Base-by-base conservation (phyloP, 805 yeast species). In the Suhomyces emberorum region DNA sequence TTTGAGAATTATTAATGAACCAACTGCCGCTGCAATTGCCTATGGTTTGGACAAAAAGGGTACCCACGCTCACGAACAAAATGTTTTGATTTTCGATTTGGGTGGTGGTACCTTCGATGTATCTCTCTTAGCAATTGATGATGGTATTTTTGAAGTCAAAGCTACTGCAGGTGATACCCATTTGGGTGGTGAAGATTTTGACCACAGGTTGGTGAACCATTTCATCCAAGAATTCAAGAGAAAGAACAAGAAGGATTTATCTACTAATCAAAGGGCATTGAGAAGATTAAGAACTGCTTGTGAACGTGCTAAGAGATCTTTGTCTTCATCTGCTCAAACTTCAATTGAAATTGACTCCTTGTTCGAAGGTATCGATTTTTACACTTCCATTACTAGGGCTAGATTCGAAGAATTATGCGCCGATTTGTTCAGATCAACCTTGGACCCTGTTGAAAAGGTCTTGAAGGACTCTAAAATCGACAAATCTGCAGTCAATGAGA, bases 81-180 rank as follows among this genome's bases (percentile, higher is more conserved):
- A 88, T 66, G 87, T 88, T 49, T 79, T 88, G 57, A 95, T 88
- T 39, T 88, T 86, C 64, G 97, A 88, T 68, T 77, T 88, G 55
- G 97, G 97, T 77, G 97, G 97, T 69, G 97, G 97, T 76, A 88
- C 97, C 49, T 88, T 87, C 50, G 96, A 87, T 79, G 96, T 87
- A 16, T 87, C 95, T 3, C 70, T 87, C 36, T 76, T 87, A 57
- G 77, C 93, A 28, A 87, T 87, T 59, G 95, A 88, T 60, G 85
- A 82, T 50, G 96, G 95, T 69, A 88, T 88, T 42, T 87, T 87
- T 58, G 95, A 87, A 71, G 96, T 87, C 38, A 77, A 83, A 69
- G 89, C 95, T 38, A 87, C 96, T 45, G 88, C 95, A 44, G 96
- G 96, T 83, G 95, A 88, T 65, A 88, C 96, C 46, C 96, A 88